A percentile compares a stretch with the other conserved stretches of the same genome.
Conservation (phyloP, 768 basidiomycete genomes). For the Boletus edulis region DNA sequence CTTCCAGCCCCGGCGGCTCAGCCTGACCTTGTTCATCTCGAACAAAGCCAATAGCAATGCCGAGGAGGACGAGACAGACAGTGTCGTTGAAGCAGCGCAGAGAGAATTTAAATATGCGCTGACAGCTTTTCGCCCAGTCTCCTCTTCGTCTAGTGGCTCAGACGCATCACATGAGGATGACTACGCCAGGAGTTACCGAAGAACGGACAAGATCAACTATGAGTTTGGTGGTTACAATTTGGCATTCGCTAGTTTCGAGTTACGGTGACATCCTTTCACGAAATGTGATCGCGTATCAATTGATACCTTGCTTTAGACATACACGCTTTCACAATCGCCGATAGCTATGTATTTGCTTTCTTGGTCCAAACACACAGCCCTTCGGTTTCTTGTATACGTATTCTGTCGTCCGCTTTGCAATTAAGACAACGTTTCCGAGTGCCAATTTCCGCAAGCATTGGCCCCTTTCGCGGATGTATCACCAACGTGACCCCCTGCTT, state of each 20-base stretch:
- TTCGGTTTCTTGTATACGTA: constrained; percentile 17
- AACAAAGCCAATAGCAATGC: constrained; percentile 46
- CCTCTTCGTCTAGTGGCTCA: constrained; percentile 21
- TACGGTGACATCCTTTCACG: constrained; percentile 30
- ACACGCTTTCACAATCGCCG: constrained; percentile 11
- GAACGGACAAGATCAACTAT: constrained; percentile 98
- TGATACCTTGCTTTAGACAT: constrained; percentile 24
- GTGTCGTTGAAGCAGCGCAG: constrained; percentile 69
- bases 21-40: constrained; percentile 89
- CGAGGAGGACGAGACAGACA: constrained; percentile 48
- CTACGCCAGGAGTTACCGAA: constrained; percentile 50
- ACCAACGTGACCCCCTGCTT: neutral
- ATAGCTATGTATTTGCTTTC: constrained; percentile 17
- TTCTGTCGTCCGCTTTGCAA: constrained; percentile 16
- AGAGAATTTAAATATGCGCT: constrained; percentile 69
- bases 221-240: constrained; percentile 93
- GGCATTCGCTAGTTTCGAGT: constrained; percentile 85
- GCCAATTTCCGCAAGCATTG: neutral
- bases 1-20: constrained; percentile 85
- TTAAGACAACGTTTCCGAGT: constrained; percentile 15
- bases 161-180: constrained; percentile 16
- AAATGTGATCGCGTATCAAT: constrained; percentile 12
- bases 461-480: neutral
- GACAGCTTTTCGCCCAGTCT: constrained; percentile 29
- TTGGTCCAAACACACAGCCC: neutral